Evolutionary conservation across 2,329 filamentous ascomycete species (phyloP).

Genomic region (Neofusicoccum parvum): DNA sequence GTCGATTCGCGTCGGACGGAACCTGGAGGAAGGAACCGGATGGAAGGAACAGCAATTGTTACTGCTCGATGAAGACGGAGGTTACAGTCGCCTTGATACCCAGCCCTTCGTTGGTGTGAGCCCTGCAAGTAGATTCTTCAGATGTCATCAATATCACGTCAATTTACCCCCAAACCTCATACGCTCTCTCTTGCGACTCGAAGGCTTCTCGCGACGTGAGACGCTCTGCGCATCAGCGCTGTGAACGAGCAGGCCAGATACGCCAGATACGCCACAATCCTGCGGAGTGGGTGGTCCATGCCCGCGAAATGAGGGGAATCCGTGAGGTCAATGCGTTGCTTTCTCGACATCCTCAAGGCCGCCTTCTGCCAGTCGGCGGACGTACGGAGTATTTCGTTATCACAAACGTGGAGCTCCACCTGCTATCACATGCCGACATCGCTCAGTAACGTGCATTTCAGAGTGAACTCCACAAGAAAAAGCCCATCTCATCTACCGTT

Average conservation of each 20-base stretch:
- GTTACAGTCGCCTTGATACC: constrained; percentile 6
- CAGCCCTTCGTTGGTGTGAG: constrained; percentile 7
- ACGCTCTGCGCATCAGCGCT: not conserved
- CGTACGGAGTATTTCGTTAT: not conserved
- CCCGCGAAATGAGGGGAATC: constrained; percentile 10
- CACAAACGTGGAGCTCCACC: not conserved
- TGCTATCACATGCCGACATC: too few species aligned
- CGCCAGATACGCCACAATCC: constrained; percentile 7
- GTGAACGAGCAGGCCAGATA: not conserved
- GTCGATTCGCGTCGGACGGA: constrained; percentile 7
- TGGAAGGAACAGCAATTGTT: not conserved
- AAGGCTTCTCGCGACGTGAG: not conserved
- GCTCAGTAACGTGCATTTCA: too few species aligned
- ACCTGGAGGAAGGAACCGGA: not conserved
- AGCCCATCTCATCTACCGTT: too few species aligned
- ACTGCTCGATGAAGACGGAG: not conserved
- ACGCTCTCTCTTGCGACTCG: not conserved
- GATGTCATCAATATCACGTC: constrained; percentile 11
- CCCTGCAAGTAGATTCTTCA: not conserved
- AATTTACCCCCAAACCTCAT: not conserved
- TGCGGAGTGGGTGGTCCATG: constrained; percentile 1
- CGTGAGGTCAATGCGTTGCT: not conserved
- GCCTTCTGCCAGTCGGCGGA: constrained; percentile 2
- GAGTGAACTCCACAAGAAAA: too few species aligned
- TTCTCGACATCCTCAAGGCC: not conserved